Base-by-base conservation (phyloP, 1,139 yeast genomes). In the Hanseniaspora gamundiae region DNA sequence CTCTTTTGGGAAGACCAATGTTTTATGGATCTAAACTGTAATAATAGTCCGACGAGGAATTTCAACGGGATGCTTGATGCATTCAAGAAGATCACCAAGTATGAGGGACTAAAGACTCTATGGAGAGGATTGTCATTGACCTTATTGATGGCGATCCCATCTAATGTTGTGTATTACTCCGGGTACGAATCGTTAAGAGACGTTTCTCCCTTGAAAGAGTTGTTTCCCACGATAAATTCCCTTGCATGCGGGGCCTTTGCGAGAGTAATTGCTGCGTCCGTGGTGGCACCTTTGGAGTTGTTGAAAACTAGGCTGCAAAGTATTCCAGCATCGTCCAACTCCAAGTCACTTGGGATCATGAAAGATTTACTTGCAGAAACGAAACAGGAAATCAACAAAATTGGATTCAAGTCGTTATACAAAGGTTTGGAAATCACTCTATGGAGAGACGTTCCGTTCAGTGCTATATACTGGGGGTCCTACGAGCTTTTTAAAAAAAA, bases 391-490 rank as follows among this genome's bases (percentile, higher is more conserved):
- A 68, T 86, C 2, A 61, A 64, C 36, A 53, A 60, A 1, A 70
- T 73, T n/a, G 95, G 97, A 0, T 48, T 74, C 2, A 59, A 66
- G 1, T 72, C 88, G 0, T 61, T 91, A 14, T 91, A 87, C 70
- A 79, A 80, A 45, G 99, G 99, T 0, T 66, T 93, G 30, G 78
- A 82, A 39, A 71, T 91, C 42, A 91, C 98, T 0, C 68, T 91
- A 21, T 88, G 95, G 95, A 71, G 99, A 61, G 99, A 91, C 59
- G 97, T 88, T 0, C 99, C 99, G 2, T 91, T 91, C 60, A 82
- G 94, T 46, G 96, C 94, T 1, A 78, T 91, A 3, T 91, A 91
- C 62, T 91, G 99, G 99, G 76, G 87, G 5, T 74, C 85, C 6
- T 85, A 85, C 58, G 95, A 85, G 57, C 61, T 68, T 47, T 61